Evolutionary conservation across 352 stramenopile species (phyloP).

Genomic region (Pseudoperonospora humuli): DNA sequence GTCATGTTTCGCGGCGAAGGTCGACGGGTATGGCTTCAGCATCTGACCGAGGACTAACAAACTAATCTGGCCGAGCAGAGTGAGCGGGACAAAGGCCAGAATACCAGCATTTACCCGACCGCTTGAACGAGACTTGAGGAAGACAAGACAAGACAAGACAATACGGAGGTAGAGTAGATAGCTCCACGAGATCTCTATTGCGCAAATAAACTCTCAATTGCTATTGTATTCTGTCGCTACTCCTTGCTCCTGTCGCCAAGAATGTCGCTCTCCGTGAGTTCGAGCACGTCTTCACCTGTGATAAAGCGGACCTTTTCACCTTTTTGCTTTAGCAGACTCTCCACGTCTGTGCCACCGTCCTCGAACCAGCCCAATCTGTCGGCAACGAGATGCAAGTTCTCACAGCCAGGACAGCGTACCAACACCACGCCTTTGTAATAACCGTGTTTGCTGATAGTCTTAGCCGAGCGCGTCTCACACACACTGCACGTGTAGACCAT

Average conservation of each 20-base stretch:
- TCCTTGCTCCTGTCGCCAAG: slow-evolving; percentile 31
- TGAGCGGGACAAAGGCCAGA: slow-evolving; percentile 7
- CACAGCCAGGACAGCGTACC: slow-evolving; percentile 93
- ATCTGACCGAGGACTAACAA: slow-evolving; percentile 40
- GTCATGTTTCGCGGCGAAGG: slow-evolving; percentile 77
- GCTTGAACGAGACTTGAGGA: slow-evolving; percentile 7
- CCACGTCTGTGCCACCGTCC: slow-evolving; percentile 84
- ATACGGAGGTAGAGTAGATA: slow-evolving; percentile 4
- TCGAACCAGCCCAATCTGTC: slow-evolving; percentile 92
- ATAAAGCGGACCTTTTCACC: slow-evolving; percentile 67
- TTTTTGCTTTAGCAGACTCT: slow-evolving; percentile 74
- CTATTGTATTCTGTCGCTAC: slow-evolving; percentile 9
- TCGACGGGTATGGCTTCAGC: slow-evolving; percentile 69
- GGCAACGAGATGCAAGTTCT: slow-evolving; percentile 98
- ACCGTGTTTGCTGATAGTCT: slow-evolving; percentile 95
- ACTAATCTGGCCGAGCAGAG: slow-evolving; percentile 1
- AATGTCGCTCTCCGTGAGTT: slow-evolving; percentile 76
- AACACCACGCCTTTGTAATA: slow-evolving; percentile 98
- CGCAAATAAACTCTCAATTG: slow-evolving; percentile 3
- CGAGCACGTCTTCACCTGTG: slow-evolving; percentile 70
- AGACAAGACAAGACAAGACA: not conserved
- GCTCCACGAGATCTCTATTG: slow-evolving; percentile 3
- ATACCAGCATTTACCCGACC: slow-evolving; percentile 5
- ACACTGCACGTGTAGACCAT: slow-evolving; percentile 98
- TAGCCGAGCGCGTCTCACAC: slow-evolving; percentile 95